Conservation (phyloP, 495 filamentous ascomycete species). For the Aspergillus baeticus region DNA sequence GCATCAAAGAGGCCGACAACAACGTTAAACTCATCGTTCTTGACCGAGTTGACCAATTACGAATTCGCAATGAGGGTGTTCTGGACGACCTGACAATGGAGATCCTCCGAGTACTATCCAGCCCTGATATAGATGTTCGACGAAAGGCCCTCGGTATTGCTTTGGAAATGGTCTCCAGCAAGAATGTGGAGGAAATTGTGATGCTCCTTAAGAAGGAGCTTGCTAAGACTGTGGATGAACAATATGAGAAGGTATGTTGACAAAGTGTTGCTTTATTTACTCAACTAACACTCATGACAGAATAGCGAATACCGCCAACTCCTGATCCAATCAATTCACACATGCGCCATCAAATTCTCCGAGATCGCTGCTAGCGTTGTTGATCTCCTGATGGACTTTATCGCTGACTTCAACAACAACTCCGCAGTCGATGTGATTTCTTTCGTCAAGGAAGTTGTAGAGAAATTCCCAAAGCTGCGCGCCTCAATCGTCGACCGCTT, state of each 20-base stretch:
- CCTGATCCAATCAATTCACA: conserved; percentile 95
- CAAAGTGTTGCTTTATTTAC: background rate
- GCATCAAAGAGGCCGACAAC: conserved; percentile 96
- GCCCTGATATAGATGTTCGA: conserved; percentile 94
- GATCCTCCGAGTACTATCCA: conserved; percentile 91
- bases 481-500: conserved; percentile 82
- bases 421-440: conserved; percentile 97
- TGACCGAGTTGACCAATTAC: conserved; percentile 88
- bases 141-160: conserved; percentile 89
- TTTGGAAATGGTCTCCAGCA: conserved; percentile 96
- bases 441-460: conserved; percentile 98
- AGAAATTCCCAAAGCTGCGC: conserved; percentile 92
- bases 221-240: conserved; percentile 94
- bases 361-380: conserved; percentile 97
- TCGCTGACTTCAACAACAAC: conserved; percentile 95
- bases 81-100: conserved; percentile 98
- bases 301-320: conserved; percentile 96
- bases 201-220: conserved; percentile 97
- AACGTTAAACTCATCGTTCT: conserved; percentile 98
- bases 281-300: conserved; percentile 37
- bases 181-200: conserved; percentile 97
- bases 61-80: conserved; percentile 89
- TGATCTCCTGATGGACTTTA: conserved; percentile 98
- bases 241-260: conserved; percentile 79
- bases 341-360: conserved; percentile 97